phyloP scores from a whole-genome alignment of 345 rosid genomes.

The Combretum micranthum region DNA sequence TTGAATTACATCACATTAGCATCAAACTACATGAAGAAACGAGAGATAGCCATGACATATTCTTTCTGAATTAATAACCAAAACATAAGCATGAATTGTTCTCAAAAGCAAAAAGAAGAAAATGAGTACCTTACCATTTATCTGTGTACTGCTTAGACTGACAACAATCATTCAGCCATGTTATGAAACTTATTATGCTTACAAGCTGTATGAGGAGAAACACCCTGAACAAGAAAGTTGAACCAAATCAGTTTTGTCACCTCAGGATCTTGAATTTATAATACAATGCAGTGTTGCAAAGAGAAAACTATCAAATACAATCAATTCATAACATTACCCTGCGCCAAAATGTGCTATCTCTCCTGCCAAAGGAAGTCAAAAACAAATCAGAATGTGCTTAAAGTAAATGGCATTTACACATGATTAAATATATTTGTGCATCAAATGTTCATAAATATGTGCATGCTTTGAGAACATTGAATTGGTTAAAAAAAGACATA shows the following conservation, averaged over 20 bases:
- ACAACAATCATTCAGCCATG: constrained; percentile 76
- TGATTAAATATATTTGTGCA: too few species aligned
- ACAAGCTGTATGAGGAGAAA: constrained; percentile 87
- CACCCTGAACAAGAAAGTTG: constrained; percentile 45
- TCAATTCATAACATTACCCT: constrained; percentile 41
- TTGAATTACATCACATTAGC: too few species aligned
- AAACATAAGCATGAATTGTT: too few species aligned
- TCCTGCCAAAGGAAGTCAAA: constrained; percentile 37
- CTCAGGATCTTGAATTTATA: too few species aligned
- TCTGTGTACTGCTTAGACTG: constrained; percentile 47
- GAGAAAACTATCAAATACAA: constrained; percentile 9
- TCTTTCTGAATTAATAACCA: too few species aligned
- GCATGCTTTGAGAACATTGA: too few species aligned
- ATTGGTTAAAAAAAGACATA: too few species aligned
- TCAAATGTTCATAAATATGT: too few species aligned
- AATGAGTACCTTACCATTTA: constrained; percentile 51
- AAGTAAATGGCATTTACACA: too few species aligned
- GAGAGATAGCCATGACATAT: too few species aligned
- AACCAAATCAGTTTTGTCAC: not conserved
- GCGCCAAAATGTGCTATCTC: constrained; percentile 98
- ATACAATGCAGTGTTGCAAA: not conserved
- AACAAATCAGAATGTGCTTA: not conserved
- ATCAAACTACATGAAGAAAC: too few species aligned
- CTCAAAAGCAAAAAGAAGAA: too few species aligned
- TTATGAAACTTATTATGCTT: constrained; percentile 86